Evolutionary conservation across 148 eudicot species (phyloP).

Genomic region (Salicornia ramosissima): DNA sequence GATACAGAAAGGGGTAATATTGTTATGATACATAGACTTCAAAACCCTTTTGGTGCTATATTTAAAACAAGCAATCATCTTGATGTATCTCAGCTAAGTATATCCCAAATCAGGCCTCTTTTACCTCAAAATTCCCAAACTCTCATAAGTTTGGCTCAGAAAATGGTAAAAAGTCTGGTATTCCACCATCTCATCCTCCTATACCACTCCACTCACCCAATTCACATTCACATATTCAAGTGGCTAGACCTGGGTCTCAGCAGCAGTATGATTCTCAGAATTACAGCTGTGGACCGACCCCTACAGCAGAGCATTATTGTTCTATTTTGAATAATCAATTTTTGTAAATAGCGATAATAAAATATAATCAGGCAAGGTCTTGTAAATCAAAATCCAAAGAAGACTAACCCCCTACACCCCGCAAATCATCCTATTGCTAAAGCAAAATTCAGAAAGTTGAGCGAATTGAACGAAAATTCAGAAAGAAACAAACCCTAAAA

Average conservation of each 20-base stretch:
- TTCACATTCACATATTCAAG: slow-evolving; percentile 71
- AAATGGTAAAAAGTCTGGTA: slow-evolving; percentile 46
- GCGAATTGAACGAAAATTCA: too few species aligned
- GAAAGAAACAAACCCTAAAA: too few species aligned
- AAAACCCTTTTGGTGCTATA: slow-evolving; percentile 66
- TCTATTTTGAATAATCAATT: too few species aligned
- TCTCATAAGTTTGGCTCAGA: slow-evolving; percentile 49
- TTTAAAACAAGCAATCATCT: slow-evolving; percentile 47
- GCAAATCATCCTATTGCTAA: too few species aligned
- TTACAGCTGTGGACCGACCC: slow-evolving; percentile 53
- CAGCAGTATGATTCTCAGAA: slow-evolving; percentile 42
- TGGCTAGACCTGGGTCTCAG: slow-evolving; percentile 34
- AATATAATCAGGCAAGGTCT: too few species aligned
- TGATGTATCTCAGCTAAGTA: slow-evolving; percentile 64
- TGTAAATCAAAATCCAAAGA: too few species aligned
- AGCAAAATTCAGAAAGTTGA: too few species aligned
- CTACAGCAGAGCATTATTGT: too few species aligned
- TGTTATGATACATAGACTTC: slow-evolving; percentile 63
- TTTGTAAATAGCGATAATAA: too few species aligned
- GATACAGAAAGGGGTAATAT: slow-evolving; percentile 60
- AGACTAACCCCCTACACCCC: too few species aligned
- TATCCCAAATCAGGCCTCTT: slow-evolving; percentile 55
- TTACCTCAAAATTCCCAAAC: slow-evolving; percentile 55
- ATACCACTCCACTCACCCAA: slow-evolving; percentile 79
- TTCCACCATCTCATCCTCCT: slow-evolving; percentile 88